These are phyloP conservation scores for Xylogone sp. DNA, from an alignment of 2,329 filamentous ascomycete genomes.

Conservation along the genomic window DNA sequence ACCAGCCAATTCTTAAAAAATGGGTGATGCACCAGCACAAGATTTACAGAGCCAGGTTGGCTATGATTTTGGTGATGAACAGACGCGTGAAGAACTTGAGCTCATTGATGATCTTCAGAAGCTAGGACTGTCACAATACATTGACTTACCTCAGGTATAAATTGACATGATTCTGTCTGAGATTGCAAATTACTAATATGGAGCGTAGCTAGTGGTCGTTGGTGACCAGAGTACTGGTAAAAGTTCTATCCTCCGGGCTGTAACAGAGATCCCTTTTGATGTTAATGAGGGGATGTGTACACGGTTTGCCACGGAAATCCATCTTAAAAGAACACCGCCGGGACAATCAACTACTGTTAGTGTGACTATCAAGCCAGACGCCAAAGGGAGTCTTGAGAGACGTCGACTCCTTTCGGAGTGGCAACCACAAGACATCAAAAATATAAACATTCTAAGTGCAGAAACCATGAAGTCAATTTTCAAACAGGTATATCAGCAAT, in stretches of 20 bases:
- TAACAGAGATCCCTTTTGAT: constrained; percentile 35
- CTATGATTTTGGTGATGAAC: constrained; percentile 14
- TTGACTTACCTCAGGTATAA: constrained; percentile 14
- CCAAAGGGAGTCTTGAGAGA: constrained; percentile 4
- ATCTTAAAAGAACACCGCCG: constrained; percentile 22
- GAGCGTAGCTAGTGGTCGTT: constrained; percentile 28
- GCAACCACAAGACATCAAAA: constrained; percentile 5
- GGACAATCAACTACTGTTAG: constrained; percentile 3
- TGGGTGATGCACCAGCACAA: no score
- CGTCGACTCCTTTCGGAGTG: constrained; percentile 3
- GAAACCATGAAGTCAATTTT: constrained; percentile 6
- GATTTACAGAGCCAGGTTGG: constrained; percentile 1
- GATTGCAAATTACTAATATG: background rate
- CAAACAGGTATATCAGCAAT: constrained; percentile 5
- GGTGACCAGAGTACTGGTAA: constrained; percentile 38
- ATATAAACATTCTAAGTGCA: constrained; percentile 4
- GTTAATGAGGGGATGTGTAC: constrained; percentile 35
- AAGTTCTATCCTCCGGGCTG: constrained; percentile 28
- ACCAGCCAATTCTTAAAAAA: no score
- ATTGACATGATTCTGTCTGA: background rate
- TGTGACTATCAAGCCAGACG: constrained; percentile 7
- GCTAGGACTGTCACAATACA: constrained; percentile 10
- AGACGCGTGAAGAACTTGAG: constrained; percentile 11
- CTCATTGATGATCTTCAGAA: constrained; percentile 16
- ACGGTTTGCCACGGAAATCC: constrained; percentile 40